A percentile compares a stretch with the other conserved stretches of the same genome.
phyloP scores from a whole-genome alignment of 306 rosid genomes.

The Corylus heterophylla region DNA sequence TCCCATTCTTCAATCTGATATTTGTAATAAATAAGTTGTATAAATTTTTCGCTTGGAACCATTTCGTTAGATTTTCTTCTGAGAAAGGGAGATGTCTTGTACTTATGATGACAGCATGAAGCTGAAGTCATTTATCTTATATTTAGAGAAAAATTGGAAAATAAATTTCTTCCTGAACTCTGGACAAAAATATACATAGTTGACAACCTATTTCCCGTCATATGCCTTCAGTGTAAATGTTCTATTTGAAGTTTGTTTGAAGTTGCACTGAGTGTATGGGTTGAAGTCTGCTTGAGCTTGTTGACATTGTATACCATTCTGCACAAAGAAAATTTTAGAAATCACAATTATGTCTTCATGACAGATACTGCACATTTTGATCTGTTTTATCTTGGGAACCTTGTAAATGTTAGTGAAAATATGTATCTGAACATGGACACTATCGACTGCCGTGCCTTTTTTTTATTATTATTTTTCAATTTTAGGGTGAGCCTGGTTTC shows the following conservation, averaged over 20 bases:
- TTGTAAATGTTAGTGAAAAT: background rate
- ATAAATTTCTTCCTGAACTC: no score
- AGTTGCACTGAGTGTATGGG: background rate
- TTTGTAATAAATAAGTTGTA: background rate
- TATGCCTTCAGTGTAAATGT: background rate
- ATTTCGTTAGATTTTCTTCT: background rate
- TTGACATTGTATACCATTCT: background rate
- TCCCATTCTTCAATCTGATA: background rate
- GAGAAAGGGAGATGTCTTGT: background rate
- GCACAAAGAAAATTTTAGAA: background rate
- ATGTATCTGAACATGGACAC: background rate
- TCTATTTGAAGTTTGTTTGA: background rate
- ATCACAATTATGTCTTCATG: background rate
- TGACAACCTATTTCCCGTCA: background rate
- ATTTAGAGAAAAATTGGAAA: background rate
- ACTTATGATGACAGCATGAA: background rate
- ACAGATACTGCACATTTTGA: background rate
- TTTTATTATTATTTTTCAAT: background rate
- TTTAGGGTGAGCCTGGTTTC: constrained; percentile 79
- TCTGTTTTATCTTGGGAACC: background rate
- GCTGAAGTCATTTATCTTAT: background rate
- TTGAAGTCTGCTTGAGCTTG: background rate
- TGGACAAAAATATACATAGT: no score
- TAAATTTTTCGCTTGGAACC: background rate
- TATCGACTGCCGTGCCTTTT: background rate